Percentiles rank a stretch among this genome's conserved stretches.
phyloP scores from a whole-genome alignment of 1,284 basidiomycete species.

The Schizophyllum amplum region DNA sequence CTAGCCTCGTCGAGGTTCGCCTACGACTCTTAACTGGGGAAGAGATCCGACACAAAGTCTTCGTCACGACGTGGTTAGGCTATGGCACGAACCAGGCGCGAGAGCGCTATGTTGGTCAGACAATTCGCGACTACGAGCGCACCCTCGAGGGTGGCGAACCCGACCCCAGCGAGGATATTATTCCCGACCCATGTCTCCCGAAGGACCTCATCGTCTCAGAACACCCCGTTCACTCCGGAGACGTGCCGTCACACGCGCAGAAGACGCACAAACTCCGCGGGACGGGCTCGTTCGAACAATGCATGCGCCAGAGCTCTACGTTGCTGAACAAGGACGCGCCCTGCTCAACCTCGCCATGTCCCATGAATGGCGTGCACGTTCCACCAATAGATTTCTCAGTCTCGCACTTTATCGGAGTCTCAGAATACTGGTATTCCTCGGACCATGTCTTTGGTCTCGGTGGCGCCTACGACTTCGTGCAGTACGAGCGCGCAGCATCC shows the following conservation, averaged over 20 bases:
- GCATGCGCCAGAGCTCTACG: conserved; percentile 66
- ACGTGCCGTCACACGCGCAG: conserved; percentile 33
- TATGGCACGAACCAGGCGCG: conserved; percentile 96
- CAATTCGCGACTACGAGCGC: conserved; percentile 26
- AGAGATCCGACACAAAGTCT: conserved; percentile 87
- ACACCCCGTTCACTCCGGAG: conserved; percentile 34
- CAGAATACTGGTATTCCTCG: conserved; percentile 99
- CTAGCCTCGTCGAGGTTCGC: conserved; percentile 75
- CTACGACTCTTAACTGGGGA: conserved; percentile 80
- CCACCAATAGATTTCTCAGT: conserved; percentile 87
- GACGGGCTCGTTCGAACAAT: conserved; percentile 86
- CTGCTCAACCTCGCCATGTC: conserved; percentile 81
- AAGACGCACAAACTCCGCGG: conserved; percentile 66
- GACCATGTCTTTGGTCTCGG: conserved; percentile 94
- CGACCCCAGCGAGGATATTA: conserved; percentile 28
- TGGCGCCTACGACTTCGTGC: conserved; percentile 91
- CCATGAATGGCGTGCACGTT: conserved; percentile 97
- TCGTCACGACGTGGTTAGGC: conserved; percentile 97
- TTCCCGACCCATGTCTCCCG: conserved; percentile 89
- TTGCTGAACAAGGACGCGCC: conserved; percentile 83
- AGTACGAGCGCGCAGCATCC: conserved; percentile 90
- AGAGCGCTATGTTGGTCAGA: conserved; percentile 78
- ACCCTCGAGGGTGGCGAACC: conserved; percentile 26
- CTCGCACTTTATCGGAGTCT: conserved; percentile 94
- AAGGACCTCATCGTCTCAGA: conserved; percentile 57